phyloP scores from a whole-genome alignment of 2,329 filamentous ascomycete species.

The Didymella lethalis region DNA sequence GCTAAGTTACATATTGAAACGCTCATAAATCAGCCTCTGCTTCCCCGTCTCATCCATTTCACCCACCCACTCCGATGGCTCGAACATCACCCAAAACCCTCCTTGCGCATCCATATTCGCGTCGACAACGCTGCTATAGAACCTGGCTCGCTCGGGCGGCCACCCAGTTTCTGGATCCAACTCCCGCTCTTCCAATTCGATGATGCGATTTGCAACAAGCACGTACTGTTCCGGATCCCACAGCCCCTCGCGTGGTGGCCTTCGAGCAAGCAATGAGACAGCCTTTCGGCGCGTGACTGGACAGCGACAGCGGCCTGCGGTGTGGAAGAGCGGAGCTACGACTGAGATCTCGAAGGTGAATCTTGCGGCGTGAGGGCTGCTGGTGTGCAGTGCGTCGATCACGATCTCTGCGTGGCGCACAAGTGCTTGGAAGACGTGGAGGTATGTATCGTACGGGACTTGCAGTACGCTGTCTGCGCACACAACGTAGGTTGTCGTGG shows the following conservation, averaged over 20 bases:
- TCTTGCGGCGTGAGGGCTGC: constrained; percentile 16
- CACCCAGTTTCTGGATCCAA: constrained; percentile 30
- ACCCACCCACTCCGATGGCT: constrained; percentile 12
- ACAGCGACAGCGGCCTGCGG: constrained; percentile 27
- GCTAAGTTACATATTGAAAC: constrained; percentile 2
- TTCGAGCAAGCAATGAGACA: constrained; percentile 24
- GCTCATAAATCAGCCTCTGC: constrained; percentile 1
- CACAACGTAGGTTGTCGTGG: constrained; percentile 19
- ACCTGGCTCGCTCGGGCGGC: constrained; percentile 26
- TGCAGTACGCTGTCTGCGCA: constrained; percentile 23
- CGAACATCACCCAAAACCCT: constrained; percentile 30
- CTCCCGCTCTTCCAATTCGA: constrained; percentile 35
- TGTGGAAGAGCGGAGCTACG: constrained; percentile 21
- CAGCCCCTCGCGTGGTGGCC: constrained; percentile 31
- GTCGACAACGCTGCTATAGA: constrained; percentile 29
- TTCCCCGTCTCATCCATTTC: constrained; percentile 2
- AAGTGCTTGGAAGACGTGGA: constrained; percentile 28
- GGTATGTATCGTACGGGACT: constrained; percentile 27
- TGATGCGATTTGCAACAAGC: constrained; percentile 24
- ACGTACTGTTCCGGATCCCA: constrained; percentile 32
- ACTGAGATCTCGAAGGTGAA: constrained; percentile 27
- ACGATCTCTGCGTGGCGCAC: constrained; percentile 29
- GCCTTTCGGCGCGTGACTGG: constrained; percentile 32
- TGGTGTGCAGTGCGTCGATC: constrained; percentile 24
- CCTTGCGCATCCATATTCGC: constrained; percentile 33